phyloP scores from a whole-genome alignment of 176 grass and related monocot genomes.

The Paspalum notatum region DNA sequence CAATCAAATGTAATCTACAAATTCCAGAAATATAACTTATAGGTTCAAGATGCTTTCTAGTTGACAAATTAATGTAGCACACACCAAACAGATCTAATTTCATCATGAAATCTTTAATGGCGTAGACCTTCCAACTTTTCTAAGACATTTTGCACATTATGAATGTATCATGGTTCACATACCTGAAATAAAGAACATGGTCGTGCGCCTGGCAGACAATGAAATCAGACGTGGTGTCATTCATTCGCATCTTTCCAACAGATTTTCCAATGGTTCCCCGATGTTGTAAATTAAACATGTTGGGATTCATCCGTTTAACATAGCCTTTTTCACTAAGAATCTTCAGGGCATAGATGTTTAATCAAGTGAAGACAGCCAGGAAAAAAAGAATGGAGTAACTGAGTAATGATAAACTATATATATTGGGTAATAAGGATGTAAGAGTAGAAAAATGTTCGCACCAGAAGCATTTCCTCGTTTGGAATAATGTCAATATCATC shows the following conservation, averaged over 20 bases:
- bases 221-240: constrained; percentile 89
- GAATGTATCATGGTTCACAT: constrained; percentile 22
- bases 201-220: constrained; percentile 92
- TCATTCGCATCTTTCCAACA: constrained; percentile 96
- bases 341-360: constrained; percentile 46
- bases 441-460: constrained; percentile 39
- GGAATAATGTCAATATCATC: constrained; percentile 98
- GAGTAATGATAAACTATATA: constrained; percentile 5
- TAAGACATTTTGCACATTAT: not conserved
- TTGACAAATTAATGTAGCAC: not conserved
- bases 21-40: not conserved
- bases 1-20: not conserved
- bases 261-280: constrained; percentile 97
- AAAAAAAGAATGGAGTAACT: not conserved
- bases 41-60: constrained; percentile 20
- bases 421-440: constrained; percentile 13
- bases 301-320: constrained; percentile 91
- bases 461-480: constrained; percentile 97
- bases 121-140: not conserved
- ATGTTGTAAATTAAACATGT: constrained; percentile 82
- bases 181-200: constrained; percentile 98
- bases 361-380: constrained; percentile 29
- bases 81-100: not conserved
- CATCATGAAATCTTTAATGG: not conserved
- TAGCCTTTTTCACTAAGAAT: constrained; percentile 97